Conservation (phyloP, 192 early-diverging fungal species). For the Thoreauomyces humboldtii region DNA sequence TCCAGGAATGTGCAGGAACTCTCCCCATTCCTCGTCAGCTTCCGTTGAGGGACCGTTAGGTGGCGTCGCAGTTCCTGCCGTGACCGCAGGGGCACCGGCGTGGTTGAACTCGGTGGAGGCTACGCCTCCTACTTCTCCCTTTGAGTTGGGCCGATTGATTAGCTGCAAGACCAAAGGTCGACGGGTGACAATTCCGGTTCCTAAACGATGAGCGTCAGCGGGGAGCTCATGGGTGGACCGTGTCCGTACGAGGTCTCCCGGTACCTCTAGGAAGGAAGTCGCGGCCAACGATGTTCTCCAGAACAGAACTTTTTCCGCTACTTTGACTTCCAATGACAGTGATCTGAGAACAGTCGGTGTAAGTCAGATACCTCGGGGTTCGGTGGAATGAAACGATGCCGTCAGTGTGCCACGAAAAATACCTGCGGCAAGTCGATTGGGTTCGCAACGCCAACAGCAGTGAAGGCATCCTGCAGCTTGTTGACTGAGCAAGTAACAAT, state of each 20-base stretch:
- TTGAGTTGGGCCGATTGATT: constrained; percentile 84
- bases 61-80: constrained; percentile 11
- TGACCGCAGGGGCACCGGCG: constrained; percentile 4
- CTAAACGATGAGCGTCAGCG: constrained; percentile 28
- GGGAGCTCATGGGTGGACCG: too few species aligned
- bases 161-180: constrained; percentile 96
- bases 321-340: constrained; percentile 53
- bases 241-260: too few species aligned
- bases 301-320: constrained; percentile 92
- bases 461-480: constrained; percentile 56
- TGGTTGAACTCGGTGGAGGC: constrained; percentile 36
- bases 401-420: too few species aligned
- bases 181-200: constrained; percentile 95
- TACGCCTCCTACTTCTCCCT: constrained; percentile 54
- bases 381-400: too few species aligned
- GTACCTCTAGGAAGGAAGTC: constrained; percentile 95
- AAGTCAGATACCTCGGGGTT: too few species aligned
- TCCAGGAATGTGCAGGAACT: constrained; percentile 97
- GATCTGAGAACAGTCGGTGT: constrained; percentile 37
- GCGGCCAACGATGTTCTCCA: constrained; percentile 96
- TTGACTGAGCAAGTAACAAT: constrained; percentile 15
- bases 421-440: constrained; percentile 62
- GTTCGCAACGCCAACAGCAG: constrained; percentile 51
- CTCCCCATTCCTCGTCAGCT: constrained; percentile 84
- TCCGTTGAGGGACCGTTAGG: constrained; percentile 17